phyloP scores from a whole-genome alignment of 805 yeast species.

The Hanseniaspora lindneri region DNA sequence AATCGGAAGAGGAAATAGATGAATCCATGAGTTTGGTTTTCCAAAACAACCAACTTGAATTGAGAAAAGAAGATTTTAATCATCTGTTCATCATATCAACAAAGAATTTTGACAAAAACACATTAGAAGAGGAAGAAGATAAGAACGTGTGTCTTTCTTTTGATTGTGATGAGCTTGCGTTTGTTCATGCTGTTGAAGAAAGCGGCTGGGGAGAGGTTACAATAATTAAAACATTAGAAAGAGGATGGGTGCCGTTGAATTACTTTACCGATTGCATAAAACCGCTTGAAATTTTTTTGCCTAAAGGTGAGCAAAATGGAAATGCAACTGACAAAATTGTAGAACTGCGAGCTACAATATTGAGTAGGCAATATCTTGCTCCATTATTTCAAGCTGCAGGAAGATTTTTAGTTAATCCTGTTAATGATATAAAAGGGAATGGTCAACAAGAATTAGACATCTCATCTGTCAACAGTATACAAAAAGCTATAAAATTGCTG shows the following conservation, averaged over 20 bases:
- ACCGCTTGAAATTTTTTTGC: constrained; percentile 18
- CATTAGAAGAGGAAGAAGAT: constrained; percentile 54
- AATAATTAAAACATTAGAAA: constrained; percentile 43
- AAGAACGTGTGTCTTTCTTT: constrained; percentile 64
- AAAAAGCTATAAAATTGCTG: constrained; percentile 60
- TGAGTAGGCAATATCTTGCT: constrained; percentile 41
- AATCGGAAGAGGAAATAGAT: background rate
- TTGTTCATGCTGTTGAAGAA: constrained; percentile 65
- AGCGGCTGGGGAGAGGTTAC: constrained; percentile 88
- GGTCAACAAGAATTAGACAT: constrained; percentile 42
- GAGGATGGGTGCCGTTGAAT: constrained; percentile 84
- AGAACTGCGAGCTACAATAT: constrained; percentile 19
- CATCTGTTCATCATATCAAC: constrained; percentile 45
- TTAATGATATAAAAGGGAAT: constrained; percentile 30
- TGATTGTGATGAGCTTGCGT: constrained; percentile 56
- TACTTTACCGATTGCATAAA: constrained; percentile 45
- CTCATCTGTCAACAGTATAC: constrained; percentile 46
- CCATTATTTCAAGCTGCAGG: constrained; percentile 53
- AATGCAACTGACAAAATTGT: constrained; percentile 15
- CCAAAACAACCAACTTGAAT: constrained; percentile 20
- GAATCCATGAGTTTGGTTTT: constrained; percentile 2
- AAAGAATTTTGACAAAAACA: constrained; percentile 46
- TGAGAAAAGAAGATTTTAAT: constrained; percentile 36
- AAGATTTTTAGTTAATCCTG: constrained; percentile 52
- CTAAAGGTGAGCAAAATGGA: background rate